Evolutionary conservation across 1,284 basidiomycete genomes (phyloP).

Genomic region (Anthracocystis setariae): DNA sequence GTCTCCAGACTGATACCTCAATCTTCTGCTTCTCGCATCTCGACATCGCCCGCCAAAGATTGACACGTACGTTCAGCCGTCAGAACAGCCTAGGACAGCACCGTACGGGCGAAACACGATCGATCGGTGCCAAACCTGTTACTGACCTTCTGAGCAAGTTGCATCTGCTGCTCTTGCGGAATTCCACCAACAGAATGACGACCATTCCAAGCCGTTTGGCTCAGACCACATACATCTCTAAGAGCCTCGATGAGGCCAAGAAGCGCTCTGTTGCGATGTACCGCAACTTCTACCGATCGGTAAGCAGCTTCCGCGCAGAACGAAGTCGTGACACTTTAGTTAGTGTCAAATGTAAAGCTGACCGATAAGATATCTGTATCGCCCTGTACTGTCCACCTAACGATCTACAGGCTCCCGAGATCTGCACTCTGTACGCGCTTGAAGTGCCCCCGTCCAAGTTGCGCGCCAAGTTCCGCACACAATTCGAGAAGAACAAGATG

Average conservation of each 20-base stretch:
- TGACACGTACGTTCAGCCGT: constrained; percentile 23
- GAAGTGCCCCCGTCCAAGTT: constrained; percentile 83
- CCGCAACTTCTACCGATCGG: constrained; percentile 89
- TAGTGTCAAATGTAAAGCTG: background rate
- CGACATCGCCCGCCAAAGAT: constrained; percentile 24
- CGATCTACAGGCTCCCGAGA: constrained; percentile 82
- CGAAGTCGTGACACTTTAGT: too few relatives aligned
- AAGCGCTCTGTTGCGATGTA: constrained; percentile 81
- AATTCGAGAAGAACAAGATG: constrained; percentile 86
- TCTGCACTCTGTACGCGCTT: constrained; percentile 84
- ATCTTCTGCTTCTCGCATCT: constrained; percentile 1
- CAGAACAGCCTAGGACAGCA: background rate
- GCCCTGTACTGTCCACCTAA: background rate
- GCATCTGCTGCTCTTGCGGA: background rate
- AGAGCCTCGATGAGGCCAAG: constrained; percentile 76
- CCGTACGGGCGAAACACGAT: too few relatives aligned
- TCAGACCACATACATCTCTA: constrained; percentile 72
- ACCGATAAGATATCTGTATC: background rate
- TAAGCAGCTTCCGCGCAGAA: constrained; percentile 70
- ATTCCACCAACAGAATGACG: constrained; percentile 71
- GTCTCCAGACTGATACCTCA: constrained; percentile 24
- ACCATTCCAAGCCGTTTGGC: constrained; percentile 93
- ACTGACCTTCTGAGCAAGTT: constrained; percentile 4
- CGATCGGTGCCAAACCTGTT: background rate
- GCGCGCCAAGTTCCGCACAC: constrained; percentile 83